phyloP scores from a whole-genome alignment of 176 grass and related monocot genomes.

The Bromus sterilis region DNA sequence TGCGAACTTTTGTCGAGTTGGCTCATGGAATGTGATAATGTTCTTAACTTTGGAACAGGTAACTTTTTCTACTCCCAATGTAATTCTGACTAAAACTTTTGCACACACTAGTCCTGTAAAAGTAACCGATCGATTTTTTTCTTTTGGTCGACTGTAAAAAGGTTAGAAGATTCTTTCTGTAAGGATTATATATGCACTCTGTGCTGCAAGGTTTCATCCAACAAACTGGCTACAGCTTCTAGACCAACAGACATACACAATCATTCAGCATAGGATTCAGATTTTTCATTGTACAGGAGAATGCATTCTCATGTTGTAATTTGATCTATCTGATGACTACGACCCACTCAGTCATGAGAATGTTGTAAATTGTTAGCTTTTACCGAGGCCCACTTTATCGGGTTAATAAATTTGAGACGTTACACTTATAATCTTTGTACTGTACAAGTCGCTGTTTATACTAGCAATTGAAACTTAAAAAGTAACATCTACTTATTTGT shows the following conservation, averaged over 20 bases:
- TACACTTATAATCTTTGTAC: background rate
- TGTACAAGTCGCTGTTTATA: background rate
- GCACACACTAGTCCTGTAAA: background rate
- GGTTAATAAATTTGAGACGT: background rate
- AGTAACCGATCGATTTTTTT: background rate
- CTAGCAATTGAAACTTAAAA: background rate
- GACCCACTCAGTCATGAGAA: background rate
- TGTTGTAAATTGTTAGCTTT: constrained; percentile 1
- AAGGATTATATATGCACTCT: background rate
- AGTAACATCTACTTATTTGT: background rate
- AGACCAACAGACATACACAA: background rate
- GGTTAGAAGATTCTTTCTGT: constrained; percentile 37
- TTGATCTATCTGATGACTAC: background rate
- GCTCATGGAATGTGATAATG: constrained; percentile 98
- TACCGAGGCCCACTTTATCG: background rate
- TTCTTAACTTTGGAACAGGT: constrained; percentile 93
- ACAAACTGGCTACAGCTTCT: background rate
- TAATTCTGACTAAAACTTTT: background rate
- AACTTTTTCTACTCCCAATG: background rate
- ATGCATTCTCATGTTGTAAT: background rate
- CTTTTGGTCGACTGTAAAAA: constrained; percentile 7
- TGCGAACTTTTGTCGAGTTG: constrained; percentile 77
- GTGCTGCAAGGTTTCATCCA: background rate
- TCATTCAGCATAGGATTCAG: background rate
- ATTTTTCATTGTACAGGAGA: constrained; percentile 14